Evolutionary conservation across 768 basidiomycete genomes (phyloP).

Genomic region (Obba rivulosa): DNA sequence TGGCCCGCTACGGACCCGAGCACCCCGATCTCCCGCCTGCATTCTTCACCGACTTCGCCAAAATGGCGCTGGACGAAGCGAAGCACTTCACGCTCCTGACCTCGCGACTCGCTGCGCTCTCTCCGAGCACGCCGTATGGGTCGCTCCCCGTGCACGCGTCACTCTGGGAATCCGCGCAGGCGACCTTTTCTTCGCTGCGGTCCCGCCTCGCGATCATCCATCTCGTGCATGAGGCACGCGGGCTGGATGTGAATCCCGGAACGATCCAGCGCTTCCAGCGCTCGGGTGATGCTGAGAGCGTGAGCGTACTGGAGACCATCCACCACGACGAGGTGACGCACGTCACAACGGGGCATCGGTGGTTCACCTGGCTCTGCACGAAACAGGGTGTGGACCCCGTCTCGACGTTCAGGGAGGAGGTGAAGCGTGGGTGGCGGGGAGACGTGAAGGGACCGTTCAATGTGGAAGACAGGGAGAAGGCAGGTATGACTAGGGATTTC

Average conservation of each 20-base stretch:
- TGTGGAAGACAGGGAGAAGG: conserved; percentile 62
- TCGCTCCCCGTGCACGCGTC: conserved; percentile 67
- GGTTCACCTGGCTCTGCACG: conserved; percentile 76
- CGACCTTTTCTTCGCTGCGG: conserved; percentile 62
- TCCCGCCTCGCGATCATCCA: conserved; percentile 80
- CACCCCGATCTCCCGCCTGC: conserved; percentile 59
- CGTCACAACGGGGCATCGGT: conserved; percentile 76
- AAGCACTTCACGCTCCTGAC: conserved; percentile 76
- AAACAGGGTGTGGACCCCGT: conserved; percentile 54
- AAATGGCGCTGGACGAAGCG: conserved; percentile 83
- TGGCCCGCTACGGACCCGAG: conserved; percentile 65
- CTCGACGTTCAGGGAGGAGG: conserved; percentile 62
- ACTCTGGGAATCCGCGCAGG: conserved; percentile 73
- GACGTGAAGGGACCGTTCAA: conserved; percentile 83
- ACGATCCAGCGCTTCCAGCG: conserved; percentile 70
- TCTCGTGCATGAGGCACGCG: conserved; percentile 79
- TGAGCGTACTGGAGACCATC: conserved; percentile 65
- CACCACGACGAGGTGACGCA: conserved; percentile 80
- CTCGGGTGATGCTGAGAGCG: conserved; percentile 62
- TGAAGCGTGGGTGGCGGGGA: conserved; percentile 63
- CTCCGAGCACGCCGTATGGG: conserved; percentile 66
- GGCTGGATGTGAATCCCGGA: conserved; percentile 77
- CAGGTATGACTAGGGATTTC: conserved; percentile 66
- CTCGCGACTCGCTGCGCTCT: conserved; percentile 53
- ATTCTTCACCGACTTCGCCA: conserved; percentile 78